These are phyloP conservation scores for Pleurotus tuoliensis DNA, from an alignment of 768 basidiomycete species.

Conservation along the genomic window DNA sequence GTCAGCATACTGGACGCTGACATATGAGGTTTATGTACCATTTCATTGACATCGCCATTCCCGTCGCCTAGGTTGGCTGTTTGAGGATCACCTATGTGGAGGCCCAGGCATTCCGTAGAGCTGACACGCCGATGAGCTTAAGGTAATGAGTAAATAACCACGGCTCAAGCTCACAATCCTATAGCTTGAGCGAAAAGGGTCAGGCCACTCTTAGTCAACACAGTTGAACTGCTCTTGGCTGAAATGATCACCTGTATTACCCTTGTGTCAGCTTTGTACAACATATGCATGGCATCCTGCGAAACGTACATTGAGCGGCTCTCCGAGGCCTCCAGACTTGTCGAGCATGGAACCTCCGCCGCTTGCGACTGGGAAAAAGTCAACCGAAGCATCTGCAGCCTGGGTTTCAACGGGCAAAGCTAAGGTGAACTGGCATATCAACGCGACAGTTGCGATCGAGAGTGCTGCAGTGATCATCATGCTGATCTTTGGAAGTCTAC, in stretches of 20 bases:
- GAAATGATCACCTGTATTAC: constrained; percentile 55
- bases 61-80: constrained; percentile 80
- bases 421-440: background rate
- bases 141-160: constrained; percentile 19
- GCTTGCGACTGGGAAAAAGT: background rate
- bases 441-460: background rate
- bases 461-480: background rate
- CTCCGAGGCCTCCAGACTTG: constrained; percentile 45
- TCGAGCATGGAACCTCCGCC: constrained; percentile 59
- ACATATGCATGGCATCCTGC: constrained; percentile 6
- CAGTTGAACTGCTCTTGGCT: constrained; percentile 50
- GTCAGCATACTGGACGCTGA: background rate
- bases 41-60: constrained; percentile 51
- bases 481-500: background rate
- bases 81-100: constrained; percentile 64
- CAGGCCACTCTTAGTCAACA: constrained; percentile 54
- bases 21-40: constrained; percentile 30
- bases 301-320: constrained; percentile 70
- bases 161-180: constrained; percentile 48
- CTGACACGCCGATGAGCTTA: constrained; percentile 14
- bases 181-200: constrained; percentile 58
- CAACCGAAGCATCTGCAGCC: background rate
- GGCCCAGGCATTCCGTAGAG: constrained; percentile 67
- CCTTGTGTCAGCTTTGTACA: background rate
- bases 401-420: constrained; percentile 1